Percentiles rank a stretch among this genome's conserved stretches.
phyloP scores from a whole-genome alignment of 768 basidiomycete species.

The Boletus bicolor region DNA sequence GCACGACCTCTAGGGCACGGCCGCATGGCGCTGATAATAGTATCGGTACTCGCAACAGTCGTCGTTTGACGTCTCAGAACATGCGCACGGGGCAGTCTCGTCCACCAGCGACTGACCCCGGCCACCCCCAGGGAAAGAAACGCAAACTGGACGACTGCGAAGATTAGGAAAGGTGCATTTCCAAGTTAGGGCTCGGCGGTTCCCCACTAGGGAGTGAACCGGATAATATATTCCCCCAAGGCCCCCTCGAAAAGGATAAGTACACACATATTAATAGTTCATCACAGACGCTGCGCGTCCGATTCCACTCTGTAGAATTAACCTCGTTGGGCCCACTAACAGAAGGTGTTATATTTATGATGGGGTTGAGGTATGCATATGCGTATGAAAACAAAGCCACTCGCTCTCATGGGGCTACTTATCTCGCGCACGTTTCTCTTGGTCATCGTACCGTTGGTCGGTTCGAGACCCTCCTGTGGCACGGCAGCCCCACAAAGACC shows the following conservation, averaged over 20 bases:
- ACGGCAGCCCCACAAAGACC: background rate
- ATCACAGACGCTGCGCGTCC: background rate
- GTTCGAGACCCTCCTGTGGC: background rate
- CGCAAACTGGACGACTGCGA: constrained; percentile 20
- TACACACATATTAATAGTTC: background rate
- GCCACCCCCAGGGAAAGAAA: constrained; percentile 16
- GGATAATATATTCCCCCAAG: no score
- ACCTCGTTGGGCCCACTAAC: background rate
- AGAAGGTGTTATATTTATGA: background rate
- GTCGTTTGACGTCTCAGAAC: background rate
- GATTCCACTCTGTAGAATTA: background rate
- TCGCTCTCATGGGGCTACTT: background rate
- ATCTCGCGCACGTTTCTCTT: background rate
- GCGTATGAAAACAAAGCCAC: background rate
- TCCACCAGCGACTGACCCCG: background rate
- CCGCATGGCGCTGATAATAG: background rate
- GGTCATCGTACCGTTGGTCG: background rate
- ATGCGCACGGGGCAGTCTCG: background rate
- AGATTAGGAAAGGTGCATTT: background rate
- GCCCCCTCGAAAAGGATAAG: background rate
- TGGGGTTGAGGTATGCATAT: background rate
- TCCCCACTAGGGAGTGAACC: background rate
- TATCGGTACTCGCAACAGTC: background rate
- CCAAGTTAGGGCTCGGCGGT: background rate
- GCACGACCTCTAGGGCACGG: background rate